Conservation (phyloP, 163 green algal species). For the Scenedesmus sp. region DNA sequence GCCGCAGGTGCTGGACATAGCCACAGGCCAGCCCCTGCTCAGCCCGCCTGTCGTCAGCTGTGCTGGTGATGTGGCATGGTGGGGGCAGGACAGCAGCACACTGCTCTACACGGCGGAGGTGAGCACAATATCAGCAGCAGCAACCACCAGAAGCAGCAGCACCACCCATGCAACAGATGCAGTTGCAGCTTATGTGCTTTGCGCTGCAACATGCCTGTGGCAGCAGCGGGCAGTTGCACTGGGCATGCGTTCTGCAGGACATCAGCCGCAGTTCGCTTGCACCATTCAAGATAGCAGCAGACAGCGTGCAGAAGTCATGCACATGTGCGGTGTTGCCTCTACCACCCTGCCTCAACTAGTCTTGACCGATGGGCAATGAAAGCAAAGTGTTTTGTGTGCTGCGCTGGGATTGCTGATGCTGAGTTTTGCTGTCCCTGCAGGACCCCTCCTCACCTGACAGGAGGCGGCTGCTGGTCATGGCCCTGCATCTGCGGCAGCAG, state of each 20-base stretch:
- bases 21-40: background rate
- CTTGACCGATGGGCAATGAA: too few relatives aligned
- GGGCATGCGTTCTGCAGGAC: too few relatives aligned
- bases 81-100: background rate
- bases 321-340: too few relatives aligned
- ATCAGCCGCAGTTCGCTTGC: too few relatives aligned
- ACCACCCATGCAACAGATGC: conserved; percentile 7
- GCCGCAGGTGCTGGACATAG: conserved; percentile 26
- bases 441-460: conserved; percentile 2
- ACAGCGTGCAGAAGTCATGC: too few relatives aligned
- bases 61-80: conserved; percentile 19
- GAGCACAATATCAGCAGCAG: background rate
- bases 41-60: background rate
- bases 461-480: background rate
- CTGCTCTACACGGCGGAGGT: conserved; percentile 32
- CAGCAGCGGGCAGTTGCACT: too few relatives aligned
- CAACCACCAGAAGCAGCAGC: conserved; percentile 1
- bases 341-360: too few relatives aligned
- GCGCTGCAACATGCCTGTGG: background rate
- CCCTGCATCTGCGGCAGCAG: conserved; percentile 28
- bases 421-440: background rate
- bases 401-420: background rate
- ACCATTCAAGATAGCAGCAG: too few relatives aligned
- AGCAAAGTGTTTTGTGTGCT: background rate
- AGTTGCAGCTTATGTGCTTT: too few relatives aligned